Base-by-base conservation (phyloP, 2,329 filamentous ascomycete species). In the Fusarium marasasianum region DNA sequence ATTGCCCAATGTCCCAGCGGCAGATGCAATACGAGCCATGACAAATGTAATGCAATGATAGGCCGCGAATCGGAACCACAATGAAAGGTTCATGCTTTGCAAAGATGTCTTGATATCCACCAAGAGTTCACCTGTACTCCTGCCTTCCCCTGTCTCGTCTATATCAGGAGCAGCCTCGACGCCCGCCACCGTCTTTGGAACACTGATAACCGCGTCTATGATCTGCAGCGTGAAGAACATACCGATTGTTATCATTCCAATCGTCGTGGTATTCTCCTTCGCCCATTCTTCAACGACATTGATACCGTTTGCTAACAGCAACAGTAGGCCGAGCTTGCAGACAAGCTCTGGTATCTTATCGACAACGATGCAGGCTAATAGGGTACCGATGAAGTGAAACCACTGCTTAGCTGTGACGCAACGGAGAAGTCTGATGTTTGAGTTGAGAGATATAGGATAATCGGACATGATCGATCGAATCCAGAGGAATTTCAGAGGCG, bases 361-460 rank as follows among this genome's bases (percentile, higher is more conserved):
- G 5, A 45, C 4, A 8, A 40, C 3, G 10, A 29, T 1, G 10
- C 51, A 54, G 1, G 51, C 51, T n/a, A 54, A 8, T 1, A 54
- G 2, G 14, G 51, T n/a, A 3, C 51, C 12, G 3, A 58, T 14
- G 7, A 66, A 66, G 8, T 37, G 48, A 0, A 59, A 2, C 50
- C 50, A 66, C 6, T 66, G 31, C 6, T 38, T 50, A 9, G 15
- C 4, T 3, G 37, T 37, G 14, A 50, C 5, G 3, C 37, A 58
- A 0, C 61, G 37, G 18, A 66, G 20, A 6, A 43, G 41, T 14
- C 29, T 38, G 4, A 20, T 31, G 8, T n/a, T 11, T 22, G 12
- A 35, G 8, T 9, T 13, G 5, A 29, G 10, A 1, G 31, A 15
- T 2, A 5, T 8, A 0, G 37, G 2, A 1, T 3, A 3, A 0